These are phyloP conservation scores for Talaromyces rugulosus DNA, from an alignment of 2,329 filamentous ascomycete species.

Conservation along the genomic window DNA sequence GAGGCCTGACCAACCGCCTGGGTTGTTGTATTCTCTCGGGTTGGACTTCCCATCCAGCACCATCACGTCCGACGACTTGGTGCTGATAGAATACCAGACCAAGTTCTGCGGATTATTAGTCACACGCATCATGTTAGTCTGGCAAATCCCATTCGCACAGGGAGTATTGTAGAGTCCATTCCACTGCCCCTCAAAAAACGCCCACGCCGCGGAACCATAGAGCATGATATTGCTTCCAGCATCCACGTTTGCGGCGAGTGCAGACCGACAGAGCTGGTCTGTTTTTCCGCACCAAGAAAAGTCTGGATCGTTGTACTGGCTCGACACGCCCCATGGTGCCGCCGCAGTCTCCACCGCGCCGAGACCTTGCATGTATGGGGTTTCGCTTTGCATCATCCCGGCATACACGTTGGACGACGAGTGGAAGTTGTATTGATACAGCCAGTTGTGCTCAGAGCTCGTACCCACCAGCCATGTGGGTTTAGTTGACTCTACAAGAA, in stretches of 20 bases:
- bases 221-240: conserved; percentile 26
- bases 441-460: conserved; percentile 43
- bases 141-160: conserved; percentile 24
- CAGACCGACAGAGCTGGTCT: conserved; percentile 27
- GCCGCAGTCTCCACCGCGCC: conserved; percentile 23
- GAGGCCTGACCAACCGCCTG: conserved; percentile 28
- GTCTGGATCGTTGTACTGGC: conserved; percentile 25
- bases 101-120: conserved; percentile 20
- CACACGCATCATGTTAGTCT: conserved; percentile 31
- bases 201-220: conserved; percentile 32
- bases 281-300: conserved; percentile 25
- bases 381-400: conserved; percentile 32
- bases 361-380: conserved; percentile 31
- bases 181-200: conserved; percentile 26
- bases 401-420: conserved; percentile 40
- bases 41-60: conserved; percentile 25
- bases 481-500: conserved; percentile 38
- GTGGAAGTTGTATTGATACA: conserved; percentile 48
- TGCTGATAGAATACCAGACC: conserved; percentile 29
- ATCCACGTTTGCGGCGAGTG: conserved; percentile 27
- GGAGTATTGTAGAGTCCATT: conserved; percentile 23
- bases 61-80: conserved; percentile 25
- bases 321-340: conserved; percentile 24
- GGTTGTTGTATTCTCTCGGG: conserved; percentile 21
- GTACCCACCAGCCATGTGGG: conserved; percentile 46